Base-by-base conservation (phyloP, 305 asterid genomes). In the Fraxinus xanthoxyloides region DNA sequence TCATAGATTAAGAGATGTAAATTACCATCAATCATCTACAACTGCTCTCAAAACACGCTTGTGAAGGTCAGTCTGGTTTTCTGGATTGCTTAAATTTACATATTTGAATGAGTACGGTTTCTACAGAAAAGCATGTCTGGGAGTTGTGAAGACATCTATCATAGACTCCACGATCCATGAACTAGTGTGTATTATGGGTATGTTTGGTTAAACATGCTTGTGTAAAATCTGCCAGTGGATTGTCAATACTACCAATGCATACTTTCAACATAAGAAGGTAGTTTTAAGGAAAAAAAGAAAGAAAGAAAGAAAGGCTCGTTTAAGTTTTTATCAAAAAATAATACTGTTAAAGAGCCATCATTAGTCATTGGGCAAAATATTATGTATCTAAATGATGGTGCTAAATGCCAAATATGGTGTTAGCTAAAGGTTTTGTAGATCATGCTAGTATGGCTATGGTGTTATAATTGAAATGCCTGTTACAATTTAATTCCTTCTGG, bases 1-100 rank as follows among this genome's bases (percentile, higher is more conserved):
- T 7, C 43, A 21, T 28, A 28, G 77, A 56, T 84, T 80, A 76
- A 75, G 72, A 24, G 56, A 46, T 65, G 36, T 69, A 32, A 59
- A 78, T 78, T 77, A 43, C 61, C 75, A 8, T 9, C 48, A 46
- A 72, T 31, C 46, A 31, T 32, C 15, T 72, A 31, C 21, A 32
- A 72, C 46, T 31, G 26, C 76, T n/a, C 46, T 72, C 7, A 40
- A 26, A 69, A 31, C 75, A 70, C 5, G 5, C 23, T 8, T 69
- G 10, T 17, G 75, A 69, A 13, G 72, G n/a, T 65, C 21, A 6
- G 19, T 70, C 75, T 70, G 26, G 43, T 3, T 31, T 31, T 70
- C 40, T 70, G 40, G 40, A 31, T 31, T 70, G 23, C 43, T 15
- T 10, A 63, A 63, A 26, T 3, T 24, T 65, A 24, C 73, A 13